These are phyloP conservation scores for Penicillium sp. DNA, from an alignment of 2,329 filamentous ascomycete genomes.

Conservation along the genomic window DNA sequence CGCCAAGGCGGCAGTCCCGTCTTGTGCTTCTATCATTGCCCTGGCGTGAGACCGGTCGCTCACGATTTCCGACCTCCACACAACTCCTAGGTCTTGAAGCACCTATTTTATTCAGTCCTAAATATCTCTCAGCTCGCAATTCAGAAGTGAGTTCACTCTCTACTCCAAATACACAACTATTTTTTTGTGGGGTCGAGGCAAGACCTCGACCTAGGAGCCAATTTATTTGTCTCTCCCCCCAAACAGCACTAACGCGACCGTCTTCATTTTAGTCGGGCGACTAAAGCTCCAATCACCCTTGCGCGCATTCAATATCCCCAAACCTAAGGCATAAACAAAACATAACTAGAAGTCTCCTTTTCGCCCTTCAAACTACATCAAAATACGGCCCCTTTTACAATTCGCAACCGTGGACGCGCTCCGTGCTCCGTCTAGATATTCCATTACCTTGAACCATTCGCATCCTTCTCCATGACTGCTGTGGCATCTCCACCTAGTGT, in stretches of 20 bases:
- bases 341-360: background rate
- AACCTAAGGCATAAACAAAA: background rate
- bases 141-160: constrained; percentile 14
- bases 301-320: constrained; percentile 9
- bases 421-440: constrained; percentile 9
- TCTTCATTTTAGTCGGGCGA: constrained; percentile 26
- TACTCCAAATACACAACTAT: background rate
- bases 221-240: constrained; percentile 24
- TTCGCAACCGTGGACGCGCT: constrained; percentile 14
- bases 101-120: constrained; percentile 19
- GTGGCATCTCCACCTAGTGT: constrained; percentile 65
- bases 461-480: constrained; percentile 59
- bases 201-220: constrained; percentile 3
- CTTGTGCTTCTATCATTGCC: constrained; percentile 28
- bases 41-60: constrained; percentile 32
- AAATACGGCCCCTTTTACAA: constrained; percentile 4
- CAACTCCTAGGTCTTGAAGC: constrained; percentile 32
- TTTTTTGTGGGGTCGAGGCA: constrained; percentile 6
- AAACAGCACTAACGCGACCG: constrained; percentile 37
- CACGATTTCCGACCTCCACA: constrained; percentile 29
- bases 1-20: constrained; percentile 33
- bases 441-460: constrained; percentile 13
- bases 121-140: constrained; percentile 10
- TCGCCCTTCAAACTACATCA: background rate
- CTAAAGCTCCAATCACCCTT: constrained; percentile 18